Evolutionary conservation across 2,329 filamentous ascomycete genomes (phyloP).

Genomic region (Colletotrichum trifolii): DNA sequence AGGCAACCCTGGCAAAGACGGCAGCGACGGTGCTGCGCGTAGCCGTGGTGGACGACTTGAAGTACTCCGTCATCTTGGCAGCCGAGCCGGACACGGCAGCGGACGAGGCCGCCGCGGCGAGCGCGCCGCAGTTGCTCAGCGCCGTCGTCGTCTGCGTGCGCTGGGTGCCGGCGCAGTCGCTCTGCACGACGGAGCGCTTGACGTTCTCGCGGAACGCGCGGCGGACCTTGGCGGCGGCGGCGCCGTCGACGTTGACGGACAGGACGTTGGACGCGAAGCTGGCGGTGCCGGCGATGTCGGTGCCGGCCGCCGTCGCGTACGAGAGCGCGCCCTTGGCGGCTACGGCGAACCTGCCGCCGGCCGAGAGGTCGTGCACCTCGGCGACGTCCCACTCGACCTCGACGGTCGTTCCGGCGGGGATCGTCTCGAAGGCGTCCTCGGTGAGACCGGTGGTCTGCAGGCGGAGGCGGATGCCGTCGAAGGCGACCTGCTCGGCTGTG

Average conservation of each 20-base stretch:
- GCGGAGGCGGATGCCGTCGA: constrained; percentile 65
- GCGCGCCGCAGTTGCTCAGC: constrained; percentile 62
- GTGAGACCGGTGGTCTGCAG: constrained; percentile 56
- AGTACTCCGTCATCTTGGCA: constrained; percentile 69
- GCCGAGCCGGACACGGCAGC: constrained; percentile 61
- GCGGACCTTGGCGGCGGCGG: constrained; percentile 61
- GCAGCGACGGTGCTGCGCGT: constrained; percentile 61
- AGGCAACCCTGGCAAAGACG: constrained; percentile 62
- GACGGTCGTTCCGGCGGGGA: constrained; percentile 61
- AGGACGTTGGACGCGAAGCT: constrained; percentile 70
- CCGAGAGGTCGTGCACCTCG: constrained; percentile 62
- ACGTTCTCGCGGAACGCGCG: constrained; percentile 52
- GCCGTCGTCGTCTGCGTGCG: constrained; percentile 59
- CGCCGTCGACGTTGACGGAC: constrained; percentile 66
- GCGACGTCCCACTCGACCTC: constrained; percentile 66
- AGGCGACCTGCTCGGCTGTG: constrained; percentile 55
- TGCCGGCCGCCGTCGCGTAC: constrained; percentile 62
- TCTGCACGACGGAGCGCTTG: constrained; percentile 64
- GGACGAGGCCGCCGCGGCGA: constrained; percentile 63
- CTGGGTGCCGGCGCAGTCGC: constrained; percentile 64
- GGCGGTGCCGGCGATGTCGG: constrained; percentile 64
- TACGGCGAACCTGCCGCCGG: constrained; percentile 66
- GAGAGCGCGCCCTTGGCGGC: constrained; percentile 67
- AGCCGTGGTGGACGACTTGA: constrained; percentile 64
- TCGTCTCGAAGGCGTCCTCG: constrained; percentile 61